A percentile compares a stretch with the other conserved stretches of the same genome.
Evolutionary conservation across 2,329 filamentous ascomycete genomes (phyloP).

Genomic region (Trichoderma breve): DNA sequence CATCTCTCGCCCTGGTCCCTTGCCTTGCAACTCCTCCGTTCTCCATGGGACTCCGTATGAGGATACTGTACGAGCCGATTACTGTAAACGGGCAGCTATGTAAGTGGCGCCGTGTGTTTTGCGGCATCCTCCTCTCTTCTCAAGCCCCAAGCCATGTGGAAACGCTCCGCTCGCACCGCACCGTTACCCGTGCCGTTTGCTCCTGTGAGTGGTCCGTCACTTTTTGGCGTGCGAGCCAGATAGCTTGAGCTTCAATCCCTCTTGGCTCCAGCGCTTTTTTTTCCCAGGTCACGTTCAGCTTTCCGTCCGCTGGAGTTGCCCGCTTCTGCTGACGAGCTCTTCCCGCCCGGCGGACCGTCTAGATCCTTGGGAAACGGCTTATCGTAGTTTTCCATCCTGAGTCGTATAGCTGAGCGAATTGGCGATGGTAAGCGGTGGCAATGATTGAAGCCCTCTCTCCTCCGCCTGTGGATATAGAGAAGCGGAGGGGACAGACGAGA

Average conservation of each 20-base stretch:
- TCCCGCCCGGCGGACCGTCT: background rate
- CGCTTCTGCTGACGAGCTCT: conserved; percentile 6
- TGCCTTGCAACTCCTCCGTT: background rate
- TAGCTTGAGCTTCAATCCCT: background rate
- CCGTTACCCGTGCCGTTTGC: conserved; percentile 21
- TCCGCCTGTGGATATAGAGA: background rate
- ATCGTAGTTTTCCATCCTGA: background rate
- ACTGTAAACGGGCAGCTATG: background rate
- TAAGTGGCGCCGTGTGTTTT: background rate
- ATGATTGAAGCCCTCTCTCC: background rate
- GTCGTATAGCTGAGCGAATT: background rate
- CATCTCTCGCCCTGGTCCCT: background rate
- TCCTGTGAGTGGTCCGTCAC: background rate
- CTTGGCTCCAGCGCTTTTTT: background rate
- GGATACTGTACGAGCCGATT: background rate
- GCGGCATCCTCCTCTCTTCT: background rate
- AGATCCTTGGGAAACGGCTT: background rate
- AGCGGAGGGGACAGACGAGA: background rate
- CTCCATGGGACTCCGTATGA: background rate
- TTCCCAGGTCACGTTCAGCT: background rate
- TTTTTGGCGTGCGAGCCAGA: background rate
- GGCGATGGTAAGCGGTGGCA: background rate
- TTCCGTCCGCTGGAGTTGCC: conserved; percentile 5
- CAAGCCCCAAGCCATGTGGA: conserved; percentile 7
- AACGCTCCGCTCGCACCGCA: conserved; percentile 22